Evolutionary conservation across 176 grass and related monocot genomes (phyloP), one percentile per base, ranked within the genome.

Genomic region (Raddia guianensis): DNA sequence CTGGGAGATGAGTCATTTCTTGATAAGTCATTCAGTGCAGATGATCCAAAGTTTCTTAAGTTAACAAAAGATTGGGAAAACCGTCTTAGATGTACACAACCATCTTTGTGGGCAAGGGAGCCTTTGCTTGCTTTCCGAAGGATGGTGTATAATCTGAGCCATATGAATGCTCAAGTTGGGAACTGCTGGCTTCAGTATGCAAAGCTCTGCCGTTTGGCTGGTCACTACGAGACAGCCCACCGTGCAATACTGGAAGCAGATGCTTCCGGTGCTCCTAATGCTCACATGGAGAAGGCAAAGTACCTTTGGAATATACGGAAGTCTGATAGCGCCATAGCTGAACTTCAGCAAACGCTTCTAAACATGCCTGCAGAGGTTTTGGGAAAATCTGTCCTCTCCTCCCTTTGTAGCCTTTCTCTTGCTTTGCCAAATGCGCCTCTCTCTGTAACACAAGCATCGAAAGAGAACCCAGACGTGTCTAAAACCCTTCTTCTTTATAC

Each of bases 131-230:
- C 95, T 86, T 84, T 98, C 61, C 92, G 90, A 45, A 84, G 92
- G 84, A 76, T 98, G 81, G 90, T 98, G 76, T 98, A 91, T 74
- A 75, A 77, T 82, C 84, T 85, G 60, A 98, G 82, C 75, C 88
- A 76, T 84, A 93, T 98, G 84, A 75, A 90, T 83, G 70, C 84
- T 80, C 90, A 93, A 80, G 96, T 93, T 82, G 96, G 92, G 76
- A 91, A 91, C 58, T 95, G 84, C 79, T 98, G 92, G 96, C 92
- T 98, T 93, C 92, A 93, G 80, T 98, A 98, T 60, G 92, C 92
- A 50, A 98, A 95, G 74, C 81, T 98, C 50, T 98, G 96, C 49
- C 96, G 92, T 72, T 91, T 91, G 72, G 88, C 92, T 78, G 92
- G 92, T 60, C 96, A 98, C 45, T 91, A 91, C 47, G 92, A 98